Base-by-base conservation (phyloP, 306 rosid species). In the Prunus dulcis region DNA sequence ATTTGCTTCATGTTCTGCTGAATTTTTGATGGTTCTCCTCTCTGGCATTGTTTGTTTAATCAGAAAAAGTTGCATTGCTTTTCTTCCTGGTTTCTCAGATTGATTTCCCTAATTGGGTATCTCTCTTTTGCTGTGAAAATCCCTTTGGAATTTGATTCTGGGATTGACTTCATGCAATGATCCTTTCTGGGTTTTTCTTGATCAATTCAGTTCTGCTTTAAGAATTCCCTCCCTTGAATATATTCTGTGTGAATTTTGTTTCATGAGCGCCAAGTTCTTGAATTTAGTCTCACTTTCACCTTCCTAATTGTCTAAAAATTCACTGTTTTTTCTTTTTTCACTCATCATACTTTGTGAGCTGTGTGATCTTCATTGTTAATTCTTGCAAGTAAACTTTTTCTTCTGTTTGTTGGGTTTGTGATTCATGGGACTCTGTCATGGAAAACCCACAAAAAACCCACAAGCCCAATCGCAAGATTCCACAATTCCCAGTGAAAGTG, bases 381-480 rank as follows among this genome's bases (percentile, higher is more conserved):
- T 80, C 72, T 41, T 15, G 30, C 51, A 47, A 47, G 15, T 47
- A 22, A 45, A 49, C 61, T 20, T 25, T 41, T 30, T 51, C 41
- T 49, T 51, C 45, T 50, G 57, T 65, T 22, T 19, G 66, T 12
- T 72, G 78, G 79, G 47, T 57, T 70, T 60, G 14, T 57, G 47
- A 73, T 73, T 66, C 82, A 84, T 84, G 87, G 87, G 87, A 57
- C 84, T 84, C 41, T 84, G 87, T 69, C 84, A 84, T 74, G 87
- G 87, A 64, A 84, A 84, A 46, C 84, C 82, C 74, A 69, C 64
- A 64, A 78, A 80, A 69, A 80, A 65, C 71, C 82, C 49, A 68
- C 72, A 64, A 57, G 25, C 46, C 50, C 60, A 55, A 63, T 69
- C 80, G 9, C 73, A 64, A 55, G 81, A 74, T 46, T 49, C 76